Evolutionary conservation across 169 alveolate species (phyloP).

Genomic region (Plasmodium knowlesi): DNA sequence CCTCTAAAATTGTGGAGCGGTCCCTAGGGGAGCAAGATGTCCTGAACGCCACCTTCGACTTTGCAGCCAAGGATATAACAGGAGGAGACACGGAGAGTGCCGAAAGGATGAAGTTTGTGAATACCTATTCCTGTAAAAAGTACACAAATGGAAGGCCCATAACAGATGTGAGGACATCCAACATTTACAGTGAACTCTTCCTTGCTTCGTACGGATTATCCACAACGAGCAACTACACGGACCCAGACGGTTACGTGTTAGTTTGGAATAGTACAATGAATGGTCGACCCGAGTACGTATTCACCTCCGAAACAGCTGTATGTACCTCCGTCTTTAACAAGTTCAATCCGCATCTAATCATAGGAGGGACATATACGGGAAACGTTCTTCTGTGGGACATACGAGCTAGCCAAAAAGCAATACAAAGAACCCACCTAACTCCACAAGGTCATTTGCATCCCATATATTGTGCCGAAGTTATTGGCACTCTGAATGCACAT

Average conservation of each 20-base stretch:
- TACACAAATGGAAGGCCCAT: slow-evolving; percentile 74
- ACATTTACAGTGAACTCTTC: slow-evolving; percentile 79
- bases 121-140: slow-evolving; percentile 57
- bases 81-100: neutral
- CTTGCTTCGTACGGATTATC: slow-evolving; percentile 88
- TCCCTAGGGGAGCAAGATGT: slow-evolving; percentile 70
- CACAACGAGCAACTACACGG: slow-evolving; percentile 81
- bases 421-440: slow-evolving; percentile 87
- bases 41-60: slow-evolving; percentile 38
- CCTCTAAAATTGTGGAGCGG: slow-evolving; percentile 53
- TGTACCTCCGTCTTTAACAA: slow-evolving; percentile 90
- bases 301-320: slow-evolving; percentile 89
- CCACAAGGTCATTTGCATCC: slow-evolving; percentile 90
- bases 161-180: slow-evolving; percentile 75
- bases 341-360: slow-evolving; percentile 87
- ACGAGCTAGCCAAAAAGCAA: slow-evolving; percentile 91
- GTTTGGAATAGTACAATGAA: slow-evolving; percentile 81
- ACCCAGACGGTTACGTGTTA: slow-evolving; percentile 89
- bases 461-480: slow-evolving; percentile 88
- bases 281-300: slow-evolving; percentile 90
- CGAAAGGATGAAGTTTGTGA: slow-evolving; percentile 52
- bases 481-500: slow-evolving; percentile 93
- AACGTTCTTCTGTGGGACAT: slow-evolving; percentile 92
- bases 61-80: slow-evolving; percentile 20
- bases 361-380: slow-evolving; percentile 94